Evolutionary conservation across 805 yeast genomes (phyloP).

Genomic region (Candida oleophila): DNA sequence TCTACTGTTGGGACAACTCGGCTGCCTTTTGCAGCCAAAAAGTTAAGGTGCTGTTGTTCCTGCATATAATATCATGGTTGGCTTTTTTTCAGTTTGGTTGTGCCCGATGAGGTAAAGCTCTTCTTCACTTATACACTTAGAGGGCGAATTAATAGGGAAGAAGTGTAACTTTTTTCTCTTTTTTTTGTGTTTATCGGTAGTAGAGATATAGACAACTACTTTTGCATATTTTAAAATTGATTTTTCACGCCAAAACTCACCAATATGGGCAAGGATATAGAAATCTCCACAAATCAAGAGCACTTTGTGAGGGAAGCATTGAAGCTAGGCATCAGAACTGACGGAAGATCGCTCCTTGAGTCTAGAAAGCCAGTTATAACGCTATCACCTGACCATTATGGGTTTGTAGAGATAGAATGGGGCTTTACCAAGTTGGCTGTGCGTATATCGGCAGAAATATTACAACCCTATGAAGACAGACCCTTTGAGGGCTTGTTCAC

Average conservation of each 20-base stretch:
- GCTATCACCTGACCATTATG: conserved; percentile 68
- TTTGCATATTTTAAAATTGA: background rate
- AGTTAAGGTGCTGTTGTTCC: too few relatives aligned
- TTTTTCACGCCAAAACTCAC: background rate
- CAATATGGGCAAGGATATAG: conserved; percentile 60
- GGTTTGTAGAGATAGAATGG: conserved; percentile 73
- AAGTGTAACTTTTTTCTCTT: too few relatives aligned
- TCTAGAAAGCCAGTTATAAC: conserved; percentile 63
- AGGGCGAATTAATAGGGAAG: too few relatives aligned
- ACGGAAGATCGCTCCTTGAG: conserved; percentile 64
- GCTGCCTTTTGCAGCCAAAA: too few relatives aligned
- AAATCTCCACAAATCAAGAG: conserved; percentile 62
- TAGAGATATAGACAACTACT: too few relatives aligned
- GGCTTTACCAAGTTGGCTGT: conserved; percentile 74
- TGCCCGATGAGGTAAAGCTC: too few relatives aligned
- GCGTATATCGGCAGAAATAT: conserved; percentile 71
- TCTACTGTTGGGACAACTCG: too few relatives aligned
- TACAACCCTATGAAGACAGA: conserved; percentile 81
- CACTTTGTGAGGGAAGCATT: conserved; percentile 63
- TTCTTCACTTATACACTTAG: too few relatives aligned
- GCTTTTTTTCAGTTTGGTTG: too few relatives aligned
- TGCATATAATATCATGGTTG: too few relatives aligned
- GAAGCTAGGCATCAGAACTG: conserved; percentile 60
- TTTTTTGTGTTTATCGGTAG: too few relatives aligned
- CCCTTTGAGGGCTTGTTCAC: conserved; percentile 91